Conservation (phyloP, 768 basidiomycete genomes). For the Boletus rufocinnamomeus region DNA sequence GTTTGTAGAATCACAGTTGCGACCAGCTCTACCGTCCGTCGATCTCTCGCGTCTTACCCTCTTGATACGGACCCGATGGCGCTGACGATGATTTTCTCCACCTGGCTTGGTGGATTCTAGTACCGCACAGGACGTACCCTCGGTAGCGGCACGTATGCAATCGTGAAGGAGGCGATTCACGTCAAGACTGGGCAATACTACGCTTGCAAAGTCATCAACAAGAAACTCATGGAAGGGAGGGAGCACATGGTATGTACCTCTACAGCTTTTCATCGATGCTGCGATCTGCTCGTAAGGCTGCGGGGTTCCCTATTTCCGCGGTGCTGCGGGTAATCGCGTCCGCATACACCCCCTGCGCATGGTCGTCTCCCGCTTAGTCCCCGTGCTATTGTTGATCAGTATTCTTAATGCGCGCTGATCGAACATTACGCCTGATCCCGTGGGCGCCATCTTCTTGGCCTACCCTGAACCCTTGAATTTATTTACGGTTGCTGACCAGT, state of each 20-base stretch:
- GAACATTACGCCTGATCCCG: conserved; percentile 3
- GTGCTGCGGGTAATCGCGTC: conserved; percentile 5
- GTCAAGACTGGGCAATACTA: conserved; percentile 92
- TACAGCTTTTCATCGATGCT: conserved; percentile 9
- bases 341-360: conserved; percentile 5
- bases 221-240: conserved; percentile 96
- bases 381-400: conserved; percentile 11
- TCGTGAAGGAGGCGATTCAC: conserved; percentile 94
- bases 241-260: conserved; percentile 84
- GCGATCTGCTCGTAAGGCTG: conserved; percentile 6
- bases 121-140: conserved; percentile 87
- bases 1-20: conserved; percentile 7
- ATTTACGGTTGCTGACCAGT: conserved; percentile 12
- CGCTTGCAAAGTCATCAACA: conserved; percentile 99
- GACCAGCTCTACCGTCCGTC: not conserved
- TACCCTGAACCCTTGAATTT: conserved; percentile 19
- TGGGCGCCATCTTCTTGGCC: not conserved
- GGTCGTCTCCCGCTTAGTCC: not conserved
- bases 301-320: not conserved
- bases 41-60: conserved; percentile 7
- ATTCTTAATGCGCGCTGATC: conserved; percentile 16
- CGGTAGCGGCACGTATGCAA: conserved; percentile 92
- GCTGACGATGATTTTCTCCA: conserved; percentile 8
- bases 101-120: conserved; percentile 37
- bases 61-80: conserved; percentile 1